Conservation (phyloP, 306 rosid genomes). For the Inga oerstediana region DNA sequence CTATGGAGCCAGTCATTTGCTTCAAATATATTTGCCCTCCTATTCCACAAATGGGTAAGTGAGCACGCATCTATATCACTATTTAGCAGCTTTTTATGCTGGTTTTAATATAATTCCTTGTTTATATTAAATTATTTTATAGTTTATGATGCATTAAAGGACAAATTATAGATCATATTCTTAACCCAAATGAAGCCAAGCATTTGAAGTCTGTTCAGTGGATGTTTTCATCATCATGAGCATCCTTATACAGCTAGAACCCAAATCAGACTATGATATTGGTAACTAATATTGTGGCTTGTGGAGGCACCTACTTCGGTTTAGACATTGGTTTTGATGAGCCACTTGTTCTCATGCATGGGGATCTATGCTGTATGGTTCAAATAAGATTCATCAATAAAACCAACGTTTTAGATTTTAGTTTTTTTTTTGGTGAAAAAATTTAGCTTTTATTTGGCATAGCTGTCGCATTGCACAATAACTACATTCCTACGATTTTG, state of each 20-base stretch:
- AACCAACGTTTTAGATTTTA: neutral
- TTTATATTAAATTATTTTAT: constrained; percentile 7
- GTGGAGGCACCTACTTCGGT: neutral
- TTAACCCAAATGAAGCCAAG: neutral
- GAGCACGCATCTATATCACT: constrained; percentile 20
- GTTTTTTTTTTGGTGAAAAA: neutral
- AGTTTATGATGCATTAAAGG: neutral
- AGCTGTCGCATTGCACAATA: constrained; percentile 22
- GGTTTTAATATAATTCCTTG: constrained; percentile 17
- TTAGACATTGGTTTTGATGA: neutral
- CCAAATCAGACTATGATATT: neutral
- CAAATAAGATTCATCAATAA: constrained; percentile 1
- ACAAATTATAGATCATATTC: neutral
- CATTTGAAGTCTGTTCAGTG: constrained; percentile 3
- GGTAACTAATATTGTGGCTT: neutral
- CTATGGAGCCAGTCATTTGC: constrained; percentile 99
- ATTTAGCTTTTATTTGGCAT: neutral
- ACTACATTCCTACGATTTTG: constrained; percentile 29
- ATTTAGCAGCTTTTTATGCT: neutral
- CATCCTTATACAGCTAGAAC: constrained; percentile 9
- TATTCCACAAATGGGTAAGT: constrained; percentile 97
- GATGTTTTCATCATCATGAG: neutral
- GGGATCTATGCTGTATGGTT: neutral
- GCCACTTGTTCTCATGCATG: neutral
- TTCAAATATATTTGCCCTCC: constrained; percentile 81